A percentile compares a stretch with the other conserved stretches of the same genome.
Evolutionary conservation across 2,329 filamentous ascomycete genomes (phyloP).

Genomic region (Fusarium buharicum): DNA sequence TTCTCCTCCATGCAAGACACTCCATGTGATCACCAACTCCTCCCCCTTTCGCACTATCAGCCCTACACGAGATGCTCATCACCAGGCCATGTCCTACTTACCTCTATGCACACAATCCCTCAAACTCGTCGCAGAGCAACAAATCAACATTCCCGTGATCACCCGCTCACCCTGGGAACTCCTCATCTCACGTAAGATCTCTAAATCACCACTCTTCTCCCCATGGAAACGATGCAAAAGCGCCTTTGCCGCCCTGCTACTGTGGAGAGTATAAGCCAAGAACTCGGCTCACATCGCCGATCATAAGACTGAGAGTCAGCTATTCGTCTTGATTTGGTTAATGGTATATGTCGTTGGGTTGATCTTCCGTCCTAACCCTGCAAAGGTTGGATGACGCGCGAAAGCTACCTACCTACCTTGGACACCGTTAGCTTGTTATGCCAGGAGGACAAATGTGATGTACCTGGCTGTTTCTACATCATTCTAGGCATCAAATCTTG

Average conservation of each 20-base stretch:
- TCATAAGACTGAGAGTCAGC: conserved; percentile 10
- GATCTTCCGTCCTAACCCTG: conserved; percentile 16
- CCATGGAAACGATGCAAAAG: conserved; percentile 6
- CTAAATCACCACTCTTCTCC: conserved; percentile 28
- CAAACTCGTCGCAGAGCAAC: conserved; percentile 10
- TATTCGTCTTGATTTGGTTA: conserved; percentile 11
- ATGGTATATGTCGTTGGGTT: conserved; percentile 23
- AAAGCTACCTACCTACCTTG: not conserved
- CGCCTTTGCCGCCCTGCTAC: conserved; percentile 12
- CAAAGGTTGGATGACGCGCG: conserved; percentile 25
- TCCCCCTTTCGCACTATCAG: conserved; percentile 19
- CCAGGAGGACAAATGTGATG: not conserved
- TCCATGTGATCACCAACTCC: conserved; percentile 10
- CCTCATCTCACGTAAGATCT: conserved; percentile 44
- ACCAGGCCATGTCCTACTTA: not conserved
- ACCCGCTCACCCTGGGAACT: conserved; percentile 24
- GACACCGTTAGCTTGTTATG: not conserved
- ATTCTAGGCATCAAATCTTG: conserved; percentile 4
- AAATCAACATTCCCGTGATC: conserved; percentile 25
- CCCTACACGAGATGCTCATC: conserved; percentile 19
- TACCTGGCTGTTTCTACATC: conserved; percentile 9
- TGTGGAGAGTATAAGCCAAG: conserved; percentile 14
- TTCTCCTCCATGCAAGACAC: conserved; percentile 9
- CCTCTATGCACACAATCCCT: not conserved
- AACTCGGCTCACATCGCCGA: conserved; percentile 27